A percentile compares a stretch with the other conserved stretches of the same genome.
Conservation (phyloP, 2,329 filamentous ascomycete genomes). For the Exophiala sp. region DNA sequence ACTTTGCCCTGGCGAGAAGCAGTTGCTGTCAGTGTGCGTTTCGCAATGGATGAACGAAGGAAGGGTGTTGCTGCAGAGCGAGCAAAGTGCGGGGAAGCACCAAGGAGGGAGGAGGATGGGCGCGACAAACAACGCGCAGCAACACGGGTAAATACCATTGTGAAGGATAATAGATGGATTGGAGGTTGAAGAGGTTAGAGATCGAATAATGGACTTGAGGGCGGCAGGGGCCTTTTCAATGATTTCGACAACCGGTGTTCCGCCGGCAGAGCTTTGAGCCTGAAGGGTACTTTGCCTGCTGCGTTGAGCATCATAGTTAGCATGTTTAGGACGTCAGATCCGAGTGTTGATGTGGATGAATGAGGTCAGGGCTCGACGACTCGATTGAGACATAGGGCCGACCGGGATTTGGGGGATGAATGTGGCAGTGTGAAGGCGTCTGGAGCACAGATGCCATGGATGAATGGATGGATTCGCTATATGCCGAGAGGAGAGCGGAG, state of each 20-base stretch:
- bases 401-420: slow-evolving; percentile 5
- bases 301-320: slow-evolving; percentile 4
- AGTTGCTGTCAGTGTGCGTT: slow-evolving; percentile 58
- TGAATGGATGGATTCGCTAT: too few relatives aligned
- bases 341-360: too few relatives aligned
- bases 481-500: background rate
- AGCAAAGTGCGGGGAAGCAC: slow-evolving; percentile 39
- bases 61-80: slow-evolving; percentile 38
- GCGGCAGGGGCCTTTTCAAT: slow-evolving; percentile 12
- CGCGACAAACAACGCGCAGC: slow-evolving; percentile 52
- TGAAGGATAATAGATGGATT: slow-evolving; percentile 32
- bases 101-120: slow-evolving; percentile 40
- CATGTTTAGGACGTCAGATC: background rate
- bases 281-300: slow-evolving; percentile 8
- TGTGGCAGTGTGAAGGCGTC: background rate
- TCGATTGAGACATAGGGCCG: slow-evolving; percentile 5
- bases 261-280: slow-evolving; percentile 26
- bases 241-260: slow-evolving; percentile 1
- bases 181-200: slow-evolving; percentile 8
- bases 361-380: background rate
- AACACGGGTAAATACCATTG: slow-evolving; percentile 60
- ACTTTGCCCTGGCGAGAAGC: slow-evolving; percentile 83
- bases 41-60: slow-evolving; percentile 21
- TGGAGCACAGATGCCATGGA: too few relatives aligned
- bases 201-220: background rate